Percentiles rank a stretch among this genome's conserved stretches.
These are phyloP conservation scores for Phoenix dactylifera DNA, from an alignment of 176 grass and related monocot species.

Conservation along the genomic window DNA sequence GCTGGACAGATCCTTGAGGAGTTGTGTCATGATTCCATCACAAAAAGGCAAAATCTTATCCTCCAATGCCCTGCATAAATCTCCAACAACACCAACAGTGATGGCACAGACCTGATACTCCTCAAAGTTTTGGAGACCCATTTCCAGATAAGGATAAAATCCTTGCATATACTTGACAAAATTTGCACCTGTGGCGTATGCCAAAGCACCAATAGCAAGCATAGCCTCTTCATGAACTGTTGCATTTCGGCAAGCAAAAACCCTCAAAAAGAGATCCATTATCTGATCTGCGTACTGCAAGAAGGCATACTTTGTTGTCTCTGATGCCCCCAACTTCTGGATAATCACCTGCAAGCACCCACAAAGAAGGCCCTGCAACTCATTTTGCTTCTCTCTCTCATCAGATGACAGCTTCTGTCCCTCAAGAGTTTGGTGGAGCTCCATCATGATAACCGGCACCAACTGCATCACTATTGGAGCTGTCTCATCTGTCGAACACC, in stretches of 20 bases:
- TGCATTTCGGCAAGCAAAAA: conserved; percentile 12
- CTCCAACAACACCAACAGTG: conserved; percentile 13
- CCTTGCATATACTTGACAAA: conserved; percentile 13
- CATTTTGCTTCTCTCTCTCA: conserved; percentile 20
- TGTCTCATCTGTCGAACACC: conserved; percentile 8
- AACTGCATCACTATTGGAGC: conserved; percentile 7
- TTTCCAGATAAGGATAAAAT: conserved; percentile 17
- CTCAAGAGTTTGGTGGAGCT: conserved; percentile 16
- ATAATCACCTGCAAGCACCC: conserved; percentile 18
- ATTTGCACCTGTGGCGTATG: conserved; percentile 8
- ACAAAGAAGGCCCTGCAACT: conserved; percentile 17
- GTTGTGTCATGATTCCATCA: conserved; percentile 19
- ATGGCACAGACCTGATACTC: conserved; percentile 18
- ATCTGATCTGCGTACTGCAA: conserved; percentile 16
- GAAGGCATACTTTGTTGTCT: conserved; percentile 11
- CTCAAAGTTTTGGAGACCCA: conserved; percentile 16
- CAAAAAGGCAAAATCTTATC: conserved; percentile 13
- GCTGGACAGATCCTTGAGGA: conserved; percentile 15
- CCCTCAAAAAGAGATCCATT: conserved; percentile 11
- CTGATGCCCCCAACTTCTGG: conserved; percentile 18
- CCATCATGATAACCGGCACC: conserved; percentile 16
- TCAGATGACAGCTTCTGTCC: conserved; percentile 9
- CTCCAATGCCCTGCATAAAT: conserved; percentile 20
- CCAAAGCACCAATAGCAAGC: conserved; percentile 10
- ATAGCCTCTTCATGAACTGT: conserved; percentile 10